Percentiles rank a stretch among this genome's conserved stretches.
Evolutionary conservation across 2,329 filamentous ascomycete species (phyloP).

Genomic region (Aspergillus flavus): DNA sequence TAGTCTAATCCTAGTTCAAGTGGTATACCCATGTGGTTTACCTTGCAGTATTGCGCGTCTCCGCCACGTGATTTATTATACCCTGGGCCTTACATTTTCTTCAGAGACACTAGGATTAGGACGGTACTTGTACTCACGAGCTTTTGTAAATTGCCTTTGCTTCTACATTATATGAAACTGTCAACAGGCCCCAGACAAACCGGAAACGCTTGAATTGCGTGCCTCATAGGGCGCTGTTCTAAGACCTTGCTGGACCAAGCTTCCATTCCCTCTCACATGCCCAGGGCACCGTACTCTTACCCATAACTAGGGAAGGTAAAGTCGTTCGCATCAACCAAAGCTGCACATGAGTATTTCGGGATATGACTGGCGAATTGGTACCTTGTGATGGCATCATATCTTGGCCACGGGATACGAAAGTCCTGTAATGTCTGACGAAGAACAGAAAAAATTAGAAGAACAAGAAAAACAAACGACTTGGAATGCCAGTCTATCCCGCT

Average conservation of each 20-base stretch:
- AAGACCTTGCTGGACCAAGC: neutral
- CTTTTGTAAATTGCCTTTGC: neutral
- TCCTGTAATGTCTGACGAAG: no score
- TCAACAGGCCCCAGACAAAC: neutral
- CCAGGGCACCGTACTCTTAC: neutral
- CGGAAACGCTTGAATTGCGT: accelerated
- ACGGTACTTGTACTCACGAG: accelerated
- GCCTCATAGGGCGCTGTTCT: neutral
- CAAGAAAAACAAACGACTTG: accelerated
- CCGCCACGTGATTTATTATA: neutral
- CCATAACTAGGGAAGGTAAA: no score
- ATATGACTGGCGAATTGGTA: neutral
- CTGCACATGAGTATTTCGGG: neutral
- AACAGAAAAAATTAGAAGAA: neutral
- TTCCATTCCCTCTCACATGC: neutral
- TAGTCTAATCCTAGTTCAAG: neutral
- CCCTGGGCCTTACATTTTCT: no score
- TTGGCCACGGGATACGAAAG: neutral
- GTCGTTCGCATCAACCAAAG: no score
- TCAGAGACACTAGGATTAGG: neutral
- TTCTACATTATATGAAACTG: neutral
- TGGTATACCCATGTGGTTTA: neutral
- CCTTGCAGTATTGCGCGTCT: neutral
- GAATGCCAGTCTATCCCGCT: neutral
- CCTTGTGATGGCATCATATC: neutral